Evolutionary conservation across 1,284 basidiomycete genomes (phyloP).

Genomic region (Thelephora terrestris): DNA sequence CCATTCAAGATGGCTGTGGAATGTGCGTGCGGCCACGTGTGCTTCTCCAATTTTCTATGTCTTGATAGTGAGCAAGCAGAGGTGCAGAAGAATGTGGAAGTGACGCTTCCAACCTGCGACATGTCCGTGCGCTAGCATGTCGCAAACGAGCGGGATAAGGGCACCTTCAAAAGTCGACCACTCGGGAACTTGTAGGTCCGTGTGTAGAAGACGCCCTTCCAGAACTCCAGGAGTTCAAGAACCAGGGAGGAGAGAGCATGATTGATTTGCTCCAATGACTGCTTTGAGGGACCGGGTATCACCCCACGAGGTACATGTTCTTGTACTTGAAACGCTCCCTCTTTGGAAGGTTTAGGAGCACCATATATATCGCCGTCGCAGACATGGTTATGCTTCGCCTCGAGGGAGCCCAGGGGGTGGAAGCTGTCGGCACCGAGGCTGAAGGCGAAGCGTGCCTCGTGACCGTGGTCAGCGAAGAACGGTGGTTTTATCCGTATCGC

Average conservation of each 20-base stretch:
- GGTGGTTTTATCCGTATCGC: conserved; percentile 5
- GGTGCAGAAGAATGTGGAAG: neutral
- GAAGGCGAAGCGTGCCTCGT: conserved; percentile 5
- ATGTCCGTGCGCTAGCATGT: conserved; percentile 26
- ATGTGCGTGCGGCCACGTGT: conserved; percentile 10
- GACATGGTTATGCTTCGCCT: conserved; percentile 10
- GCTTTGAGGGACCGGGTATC: conserved; percentile 28
- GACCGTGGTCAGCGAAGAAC: conserved; percentile 10
- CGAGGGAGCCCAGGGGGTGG: conserved; percentile 11
- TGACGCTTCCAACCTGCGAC: conserved; percentile 15
- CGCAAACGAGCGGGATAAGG: conserved; percentile 21
- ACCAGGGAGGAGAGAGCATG: conserved; percentile 26
- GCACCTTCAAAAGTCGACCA: conserved; percentile 20
- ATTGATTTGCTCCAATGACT: conserved; percentile 23
- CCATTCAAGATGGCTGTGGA: conserved; percentile 13
- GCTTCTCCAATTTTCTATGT: conserved; percentile 16
- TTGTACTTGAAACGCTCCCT: conserved; percentile 16
- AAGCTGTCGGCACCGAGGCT: conserved; percentile 13
- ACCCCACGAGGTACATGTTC: conserved; percentile 22
- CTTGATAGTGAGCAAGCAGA: conserved; percentile 17
- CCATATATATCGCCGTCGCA: conserved; percentile 14
- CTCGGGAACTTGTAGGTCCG: conserved; percentile 16
- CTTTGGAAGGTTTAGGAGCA: conserved; percentile 19
- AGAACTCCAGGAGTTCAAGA: conserved; percentile 21
- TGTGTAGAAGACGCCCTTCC: conserved; percentile 22